Conservation (phyloP, 2,329 filamentous ascomycete species). For the Xylariales sp. region DNA sequence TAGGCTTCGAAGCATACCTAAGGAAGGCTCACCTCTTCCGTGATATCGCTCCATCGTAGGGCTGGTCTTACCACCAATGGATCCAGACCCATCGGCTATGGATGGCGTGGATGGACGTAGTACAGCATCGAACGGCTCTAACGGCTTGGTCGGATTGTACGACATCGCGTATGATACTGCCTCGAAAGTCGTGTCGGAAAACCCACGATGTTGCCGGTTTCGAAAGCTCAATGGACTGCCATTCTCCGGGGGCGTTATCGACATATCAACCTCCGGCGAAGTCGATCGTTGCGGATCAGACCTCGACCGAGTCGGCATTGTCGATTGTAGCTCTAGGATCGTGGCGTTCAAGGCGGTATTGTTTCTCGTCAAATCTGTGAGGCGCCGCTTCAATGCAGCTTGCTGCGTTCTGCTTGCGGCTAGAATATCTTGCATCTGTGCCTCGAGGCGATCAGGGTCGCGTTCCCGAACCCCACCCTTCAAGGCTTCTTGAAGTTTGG, state of each 20-base stretch:
- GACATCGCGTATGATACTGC: slow-evolving; percentile 35
- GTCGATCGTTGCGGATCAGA: slow-evolving; percentile 12
- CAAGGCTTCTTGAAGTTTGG: slow-evolving; percentile 36
- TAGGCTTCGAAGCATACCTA: slow-evolving; percentile 30
- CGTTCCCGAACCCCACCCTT: slow-evolving; percentile 24
- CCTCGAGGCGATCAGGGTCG: slow-evolving; percentile 27
- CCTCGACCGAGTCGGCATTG: slow-evolving; percentile 19
- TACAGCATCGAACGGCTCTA: slow-evolving; percentile 26
- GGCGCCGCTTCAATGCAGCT: slow-evolving; percentile 48
- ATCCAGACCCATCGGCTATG: slow-evolving; percentile 26
- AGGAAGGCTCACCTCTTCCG: slow-evolving; percentile 40
- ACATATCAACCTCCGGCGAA: slow-evolving; percentile 31
- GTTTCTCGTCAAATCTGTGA: slow-evolving; percentile 44
- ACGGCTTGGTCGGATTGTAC: slow-evolving; percentile 39
- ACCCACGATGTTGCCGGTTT: slow-evolving; percentile 32
- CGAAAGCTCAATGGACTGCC: slow-evolving; percentile 34
- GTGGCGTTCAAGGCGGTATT: slow-evolving; percentile 48
- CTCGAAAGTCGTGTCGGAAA: slow-evolving; percentile 39
- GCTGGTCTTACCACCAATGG: slow-evolving; percentile 19
- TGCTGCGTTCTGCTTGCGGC: slow-evolving; percentile 50
- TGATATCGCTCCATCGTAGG: slow-evolving; percentile 39
- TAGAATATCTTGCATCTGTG: slow-evolving; percentile 39
- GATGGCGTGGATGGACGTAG: slow-evolving; percentile 33
- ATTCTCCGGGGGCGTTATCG: slow-evolving; percentile 25
- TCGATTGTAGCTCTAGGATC: slow-evolving; percentile 42